These are phyloP conservation scores for Diplosphaera chodatii DNA, from an alignment of 139 green algal genomes.

Conservation along the genomic window DNA sequence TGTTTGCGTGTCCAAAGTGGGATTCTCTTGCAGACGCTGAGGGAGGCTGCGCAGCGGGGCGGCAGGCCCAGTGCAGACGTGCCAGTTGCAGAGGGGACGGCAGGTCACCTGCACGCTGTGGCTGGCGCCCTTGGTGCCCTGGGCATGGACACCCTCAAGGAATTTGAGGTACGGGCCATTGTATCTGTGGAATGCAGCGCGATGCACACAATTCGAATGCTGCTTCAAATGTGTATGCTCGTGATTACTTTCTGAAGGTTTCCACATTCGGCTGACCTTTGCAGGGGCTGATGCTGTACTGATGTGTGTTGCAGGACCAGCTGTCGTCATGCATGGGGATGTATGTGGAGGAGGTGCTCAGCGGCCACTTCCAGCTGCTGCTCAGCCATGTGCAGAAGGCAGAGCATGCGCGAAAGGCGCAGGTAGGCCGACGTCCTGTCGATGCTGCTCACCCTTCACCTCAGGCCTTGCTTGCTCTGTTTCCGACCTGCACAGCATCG, in stretches of 20 bases:
- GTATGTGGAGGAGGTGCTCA: slow-evolving; percentile 84
- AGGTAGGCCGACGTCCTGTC: too few species aligned
- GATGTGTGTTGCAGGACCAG: slow-evolving; percentile 58
- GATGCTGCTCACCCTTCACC: too few species aligned
- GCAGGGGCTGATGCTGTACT: too few species aligned
- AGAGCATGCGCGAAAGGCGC: slow-evolving; percentile 30
- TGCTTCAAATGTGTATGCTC: too few species aligned
- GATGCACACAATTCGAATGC: too few species aligned
- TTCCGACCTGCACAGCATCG: too few species aligned
- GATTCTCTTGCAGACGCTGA: slow-evolving; percentile 16
- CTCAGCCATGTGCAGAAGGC: slow-evolving; percentile 66
- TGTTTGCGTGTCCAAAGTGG: not conserved
- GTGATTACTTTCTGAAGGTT: too few species aligned
- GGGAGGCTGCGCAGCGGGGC: slow-evolving; percentile 9
- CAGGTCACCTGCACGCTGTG: not conserved
- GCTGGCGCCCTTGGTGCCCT: slow-evolving; percentile 28
- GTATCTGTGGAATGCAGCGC: too few species aligned
- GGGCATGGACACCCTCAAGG: slow-evolving; percentile 60
- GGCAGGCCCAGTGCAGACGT: slow-evolving; percentile 1
- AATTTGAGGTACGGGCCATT: slow-evolving; percentile 80
- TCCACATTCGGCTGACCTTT: too few species aligned
- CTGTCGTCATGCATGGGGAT: slow-evolving; percentile 56
- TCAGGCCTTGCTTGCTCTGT: too few species aligned
- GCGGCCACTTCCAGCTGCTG: slow-evolving; percentile 63
- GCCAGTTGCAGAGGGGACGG: not conserved